Evolutionary conservation across 768 basidiomycete species (phyloP).

Genomic region (Mycena vitilis): DNA sequence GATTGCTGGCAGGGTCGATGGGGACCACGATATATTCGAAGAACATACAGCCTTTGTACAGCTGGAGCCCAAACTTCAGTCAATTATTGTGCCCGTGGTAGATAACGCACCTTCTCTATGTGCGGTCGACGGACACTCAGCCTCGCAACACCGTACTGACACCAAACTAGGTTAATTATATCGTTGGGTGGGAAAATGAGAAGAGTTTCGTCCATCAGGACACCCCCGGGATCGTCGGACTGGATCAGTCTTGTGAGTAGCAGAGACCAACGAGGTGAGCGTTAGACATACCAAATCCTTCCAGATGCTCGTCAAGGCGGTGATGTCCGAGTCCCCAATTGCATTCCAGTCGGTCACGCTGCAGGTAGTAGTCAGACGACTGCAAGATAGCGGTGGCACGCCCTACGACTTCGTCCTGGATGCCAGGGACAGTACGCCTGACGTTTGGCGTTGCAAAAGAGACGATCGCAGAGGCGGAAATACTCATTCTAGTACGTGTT

Average conservation of each 20-base stretch:
- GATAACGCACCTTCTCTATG: slow-evolving; percentile 3
- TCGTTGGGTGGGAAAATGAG: neutral
- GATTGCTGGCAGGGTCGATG: neutral
- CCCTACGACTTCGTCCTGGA: neutral
- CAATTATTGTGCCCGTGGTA: too few species aligned
- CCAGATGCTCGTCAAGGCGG: slow-evolving; percentile 11
- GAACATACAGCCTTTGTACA: neutral
- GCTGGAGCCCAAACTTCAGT: neutral
- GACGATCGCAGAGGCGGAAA: too few species aligned
- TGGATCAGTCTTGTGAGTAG: too few species aligned
- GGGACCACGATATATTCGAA: slow-evolving; percentile 26
- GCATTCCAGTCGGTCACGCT: slow-evolving; percentile 20
- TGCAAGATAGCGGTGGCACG: neutral
- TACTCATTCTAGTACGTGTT: too few species aligned
- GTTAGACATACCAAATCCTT: neutral
- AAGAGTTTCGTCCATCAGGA: neutral
- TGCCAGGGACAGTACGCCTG: too few species aligned
- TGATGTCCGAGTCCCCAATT: slow-evolving; percentile 14
- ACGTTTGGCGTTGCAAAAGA: too few species aligned
- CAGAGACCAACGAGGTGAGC: too few species aligned
- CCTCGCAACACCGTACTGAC: neutral
- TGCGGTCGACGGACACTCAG: neutral
- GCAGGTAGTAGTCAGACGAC: neutral
- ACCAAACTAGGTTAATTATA: neutral
- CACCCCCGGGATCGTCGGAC: neutral